A percentile compares a stretch with the other conserved stretches of the same genome.
Evolutionary conservation across 2,329 filamentous ascomycete species (phyloP).

Genomic region (Aspergillus pseudoterreus): DNA sequence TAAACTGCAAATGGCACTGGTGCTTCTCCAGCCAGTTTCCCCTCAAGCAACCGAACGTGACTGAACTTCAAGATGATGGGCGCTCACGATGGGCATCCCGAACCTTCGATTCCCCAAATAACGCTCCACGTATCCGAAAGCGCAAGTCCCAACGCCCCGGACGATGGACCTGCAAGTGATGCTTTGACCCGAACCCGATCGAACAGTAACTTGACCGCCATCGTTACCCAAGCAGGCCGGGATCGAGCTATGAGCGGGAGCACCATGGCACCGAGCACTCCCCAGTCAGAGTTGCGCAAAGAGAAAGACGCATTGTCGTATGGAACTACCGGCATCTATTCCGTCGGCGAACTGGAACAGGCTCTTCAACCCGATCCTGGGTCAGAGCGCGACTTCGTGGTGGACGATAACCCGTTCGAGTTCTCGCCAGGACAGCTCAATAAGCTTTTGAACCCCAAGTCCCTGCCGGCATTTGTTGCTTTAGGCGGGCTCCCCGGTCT

Average conservation of each 20-base stretch:
- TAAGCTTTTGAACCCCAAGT: constrained; percentile 84
- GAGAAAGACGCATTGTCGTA: constrained; percentile 3
- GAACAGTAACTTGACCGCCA: constrained; percentile 9
- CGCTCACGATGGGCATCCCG: background rate
- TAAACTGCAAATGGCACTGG: background rate
- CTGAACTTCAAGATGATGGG: background rate
- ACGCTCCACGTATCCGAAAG: background rate
- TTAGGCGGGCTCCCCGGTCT: constrained; percentile 71
- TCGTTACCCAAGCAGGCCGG: constrained; percentile 6
- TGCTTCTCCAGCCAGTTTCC: background rate
- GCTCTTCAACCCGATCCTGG: constrained; percentile 71
- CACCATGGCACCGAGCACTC: constrained; percentile 11
- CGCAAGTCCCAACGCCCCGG: background rate
- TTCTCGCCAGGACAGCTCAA: constrained; percentile 72
- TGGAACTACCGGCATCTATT: constrained; percentile 7
- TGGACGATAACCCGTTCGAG: constrained; percentile 77
- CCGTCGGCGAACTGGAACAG: constrained; percentile 30
- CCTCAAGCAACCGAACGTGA: background rate
- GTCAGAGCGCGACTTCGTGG: constrained; percentile 69
- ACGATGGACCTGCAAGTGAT: background rate
- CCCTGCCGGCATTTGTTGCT: constrained; percentile 69
- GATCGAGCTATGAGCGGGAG: constrained; percentile 15
- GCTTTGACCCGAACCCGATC: constrained; percentile 3
- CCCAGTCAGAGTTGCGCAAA: constrained; percentile 3
- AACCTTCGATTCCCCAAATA: background rate